Percentiles rank a stretch among this genome's conserved stretches.
These are phyloP conservation scores for Cryphonectria nitschkei DNA, from an alignment of 2,329 filamentous ascomycete species.

Conservation along the genomic window DNA sequence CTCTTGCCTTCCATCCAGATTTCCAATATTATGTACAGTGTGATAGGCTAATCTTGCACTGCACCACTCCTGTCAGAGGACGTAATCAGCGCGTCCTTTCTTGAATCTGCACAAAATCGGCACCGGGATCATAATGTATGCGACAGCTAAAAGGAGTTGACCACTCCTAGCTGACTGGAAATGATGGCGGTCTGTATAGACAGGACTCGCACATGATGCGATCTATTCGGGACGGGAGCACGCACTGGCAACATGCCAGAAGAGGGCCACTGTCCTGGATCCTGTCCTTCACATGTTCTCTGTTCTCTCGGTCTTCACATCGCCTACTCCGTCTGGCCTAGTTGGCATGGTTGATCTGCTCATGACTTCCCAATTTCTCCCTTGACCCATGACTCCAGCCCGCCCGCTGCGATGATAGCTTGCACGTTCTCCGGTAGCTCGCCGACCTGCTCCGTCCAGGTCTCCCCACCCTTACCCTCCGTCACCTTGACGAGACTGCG, in stretches of 20 bases:
- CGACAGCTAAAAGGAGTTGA: too few species aligned
- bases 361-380: constrained; percentile 57
- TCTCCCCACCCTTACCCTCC: constrained; percentile 67
- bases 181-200: too few species aligned
- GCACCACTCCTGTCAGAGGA: too few species aligned
- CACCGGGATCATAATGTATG: too few species aligned
- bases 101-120: not conserved
- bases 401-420: constrained; percentile 78
- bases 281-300: not conserved
- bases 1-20: too few species aligned
- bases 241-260: not conserved
- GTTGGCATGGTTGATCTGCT: not conserved
- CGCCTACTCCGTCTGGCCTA: not conserved
- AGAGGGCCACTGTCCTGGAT: not conserved
- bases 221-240: too few species aligned
- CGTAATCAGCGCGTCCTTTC: too few species aligned
- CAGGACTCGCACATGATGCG: too few species aligned
- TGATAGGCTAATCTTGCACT: too few species aligned
- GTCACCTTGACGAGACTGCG: constrained; percentile 71
- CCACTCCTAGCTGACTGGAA: too few species aligned
- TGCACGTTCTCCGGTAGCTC: constrained; percentile 86
- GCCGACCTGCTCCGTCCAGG: constrained; percentile 80
- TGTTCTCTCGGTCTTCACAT: not conserved
- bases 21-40: too few species aligned
- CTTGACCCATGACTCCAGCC: constrained; percentile 83